Evolutionary conservation across 2,329 filamentous ascomycete genomes (phyloP).

Genomic region (Calonectria honghensis): DNA sequence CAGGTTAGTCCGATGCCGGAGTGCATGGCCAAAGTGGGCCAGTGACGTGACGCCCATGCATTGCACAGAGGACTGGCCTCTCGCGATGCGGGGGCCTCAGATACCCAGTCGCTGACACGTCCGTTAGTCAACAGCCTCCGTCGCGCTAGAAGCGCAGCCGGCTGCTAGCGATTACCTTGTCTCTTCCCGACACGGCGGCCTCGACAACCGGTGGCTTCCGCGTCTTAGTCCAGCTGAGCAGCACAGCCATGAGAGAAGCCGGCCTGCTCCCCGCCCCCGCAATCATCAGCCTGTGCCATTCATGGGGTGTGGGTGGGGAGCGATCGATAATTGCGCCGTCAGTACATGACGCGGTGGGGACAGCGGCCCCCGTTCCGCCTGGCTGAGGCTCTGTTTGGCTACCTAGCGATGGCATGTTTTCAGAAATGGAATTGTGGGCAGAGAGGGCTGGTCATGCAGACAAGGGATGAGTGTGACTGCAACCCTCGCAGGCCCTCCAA

Average conservation of each 20-base stretch:
- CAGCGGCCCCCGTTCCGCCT: slow-evolving; percentile 21
- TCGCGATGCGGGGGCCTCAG: slow-evolving; percentile 14
- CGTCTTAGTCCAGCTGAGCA: not conserved
- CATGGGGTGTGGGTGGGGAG: not conserved
- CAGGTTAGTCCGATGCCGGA: slow-evolving; percentile 19
- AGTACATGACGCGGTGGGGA: not conserved
- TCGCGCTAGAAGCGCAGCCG: not conserved
- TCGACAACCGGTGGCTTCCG: not conserved
- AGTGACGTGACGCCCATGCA: slow-evolving; percentile 14
- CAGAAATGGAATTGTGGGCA: not conserved
- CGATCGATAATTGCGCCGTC: not conserved
- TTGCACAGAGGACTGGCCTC: not conserved
- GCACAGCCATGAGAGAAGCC: not conserved
- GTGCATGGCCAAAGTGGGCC: slow-evolving; percentile 9
- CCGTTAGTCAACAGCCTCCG: not conserved
- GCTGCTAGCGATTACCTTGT: not conserved
- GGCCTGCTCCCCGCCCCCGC: slow-evolving; percentile 3
- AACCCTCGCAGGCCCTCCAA: not conserved
- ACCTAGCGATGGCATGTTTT: not conserved
- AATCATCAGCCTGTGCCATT: slow-evolving; percentile 6
- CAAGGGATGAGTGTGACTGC: not conserved
- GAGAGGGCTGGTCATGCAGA: not conserved
- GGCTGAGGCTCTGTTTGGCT: not conserved
- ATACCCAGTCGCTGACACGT: slow-evolving; percentile 14
- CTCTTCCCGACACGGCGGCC: not conserved